Evolutionary conservation across 2,329 filamentous ascomycete genomes (phyloP).

Genomic region (Ceratocystis cubensis): DNA sequence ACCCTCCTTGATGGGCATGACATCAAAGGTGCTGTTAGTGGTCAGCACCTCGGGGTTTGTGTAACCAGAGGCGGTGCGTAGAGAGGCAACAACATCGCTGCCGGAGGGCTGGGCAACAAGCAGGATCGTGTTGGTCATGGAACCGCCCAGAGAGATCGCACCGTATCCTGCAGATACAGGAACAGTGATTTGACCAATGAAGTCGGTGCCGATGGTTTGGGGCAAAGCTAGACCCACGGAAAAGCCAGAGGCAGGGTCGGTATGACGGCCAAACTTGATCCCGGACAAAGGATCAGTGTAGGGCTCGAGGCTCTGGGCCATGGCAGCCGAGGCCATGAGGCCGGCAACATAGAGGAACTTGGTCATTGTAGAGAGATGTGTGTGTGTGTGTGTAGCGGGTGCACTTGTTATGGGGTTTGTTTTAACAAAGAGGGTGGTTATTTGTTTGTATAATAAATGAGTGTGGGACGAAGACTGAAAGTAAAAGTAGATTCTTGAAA

Average conservation of each 20-base stretch:
- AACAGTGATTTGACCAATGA: slow-evolving; percentile 42
- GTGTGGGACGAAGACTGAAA: neutral
- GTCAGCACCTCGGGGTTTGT: slow-evolving; percentile 35
- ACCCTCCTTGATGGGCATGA: slow-evolving; percentile 37
- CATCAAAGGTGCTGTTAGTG: slow-evolving; percentile 30
- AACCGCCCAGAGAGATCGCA: slow-evolving; percentile 35
- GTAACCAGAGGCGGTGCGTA: slow-evolving; percentile 31
- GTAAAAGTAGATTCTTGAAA: neutral
- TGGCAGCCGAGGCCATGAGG: slow-evolving; percentile 15
- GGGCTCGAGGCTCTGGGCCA: slow-evolving; percentile 20
- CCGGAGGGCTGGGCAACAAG: slow-evolving; percentile 39
- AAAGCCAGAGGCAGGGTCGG: slow-evolving; percentile 29
- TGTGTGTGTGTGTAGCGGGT: neutral
- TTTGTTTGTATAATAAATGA: neutral
- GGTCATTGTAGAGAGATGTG: slow-evolving; percentile 11
- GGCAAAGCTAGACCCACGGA: slow-evolving; percentile 41
- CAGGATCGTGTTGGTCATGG: slow-evolving; percentile 38
- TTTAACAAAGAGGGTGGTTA: neutral
- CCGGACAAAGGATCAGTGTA: slow-evolving; percentile 35
- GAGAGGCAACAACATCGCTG: slow-evolving; percentile 29
- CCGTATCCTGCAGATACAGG: slow-evolving; percentile 35
- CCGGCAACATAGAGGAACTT: slow-evolving; percentile 13
- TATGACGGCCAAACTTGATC: slow-evolving; percentile 34
- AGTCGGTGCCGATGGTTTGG: slow-evolving; percentile 36
- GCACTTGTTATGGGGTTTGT: neutral